Evolutionary conservation across 495 filamentous ascomycete species (phyloP), one percentile per base, ranked within the genome.

Genomic region (Penicillium steckii): DNA sequence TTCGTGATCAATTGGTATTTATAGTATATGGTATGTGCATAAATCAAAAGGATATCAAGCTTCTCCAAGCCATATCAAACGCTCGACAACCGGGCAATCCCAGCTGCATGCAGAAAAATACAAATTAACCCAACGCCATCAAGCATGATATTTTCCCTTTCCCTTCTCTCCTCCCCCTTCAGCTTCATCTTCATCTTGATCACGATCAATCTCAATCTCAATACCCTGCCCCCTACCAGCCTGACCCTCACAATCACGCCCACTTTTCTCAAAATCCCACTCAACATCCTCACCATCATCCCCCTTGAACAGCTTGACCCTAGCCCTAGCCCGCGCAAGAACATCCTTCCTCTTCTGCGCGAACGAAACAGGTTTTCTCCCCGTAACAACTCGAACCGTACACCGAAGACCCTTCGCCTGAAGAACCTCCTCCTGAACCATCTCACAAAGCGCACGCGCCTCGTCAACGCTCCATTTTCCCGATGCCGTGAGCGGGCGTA

Each of bases 401-500:
- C 73, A 38, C 63, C 68, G 61, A 68, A 79, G 10, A 56, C 65
- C 52, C 53, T 70, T 48, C 50, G 81, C 67, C 12, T 57, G 48
- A 56, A 78, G 72, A 8, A 85, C 61, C 54, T 87, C 83, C 37
- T 66, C 60, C 12, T 73, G 72, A 2, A 83, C 76, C 60, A 73
- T 68, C 15, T 76, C 73, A 66, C 83, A 86, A 15, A 83, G 70
- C 13, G 77, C 66, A 24, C 73, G 74, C 44, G 85, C 82, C 24
- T 79, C 73, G 0, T 79, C 73, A 8, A 73, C 55, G 12, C 75
- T 73, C 83, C 82, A 88, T 4, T 75, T 75, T 41, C 80, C 72
- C 19, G 77, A 68, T 43, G 71, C 74, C 1, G 86, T 90, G 23
- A 92, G 59, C 18, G 78, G 71, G 17, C 88, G 75, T 53, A 91